Conservation (phyloP, 169 alveolate species). For the Perkinsus marinus region DNA sequence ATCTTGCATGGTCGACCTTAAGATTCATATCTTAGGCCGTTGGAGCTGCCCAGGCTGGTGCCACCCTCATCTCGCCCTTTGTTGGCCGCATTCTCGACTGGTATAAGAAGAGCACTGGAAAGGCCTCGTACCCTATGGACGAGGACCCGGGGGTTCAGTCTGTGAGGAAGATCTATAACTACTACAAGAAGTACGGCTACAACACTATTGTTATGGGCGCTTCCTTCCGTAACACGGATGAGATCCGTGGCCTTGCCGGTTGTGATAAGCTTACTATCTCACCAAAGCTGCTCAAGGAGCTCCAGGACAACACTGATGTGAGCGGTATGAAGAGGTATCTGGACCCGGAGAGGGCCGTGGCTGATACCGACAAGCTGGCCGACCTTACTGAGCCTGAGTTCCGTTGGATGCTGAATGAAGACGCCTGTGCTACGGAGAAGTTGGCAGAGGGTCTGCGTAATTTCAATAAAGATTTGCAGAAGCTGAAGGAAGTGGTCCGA, state of each 20-base stretch:
- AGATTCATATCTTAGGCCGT: conserved; percentile 37
- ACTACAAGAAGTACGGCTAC: conserved; percentile 45
- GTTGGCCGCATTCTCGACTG: conserved; percentile 70
- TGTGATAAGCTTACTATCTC: conserved; percentile 67
- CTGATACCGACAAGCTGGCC: not conserved
- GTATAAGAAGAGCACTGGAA: conserved; percentile 35
- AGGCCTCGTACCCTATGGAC: conserved; percentile 15
- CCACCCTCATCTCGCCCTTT: conserved; percentile 58
- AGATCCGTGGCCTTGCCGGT: conserved; percentile 53
- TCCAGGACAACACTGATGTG: not conserved
- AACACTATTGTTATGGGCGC: conserved; percentile 69
- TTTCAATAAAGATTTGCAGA: conserved; percentile 43
- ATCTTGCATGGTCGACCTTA: not conserved
- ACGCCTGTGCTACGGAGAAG: conserved; percentile 62
- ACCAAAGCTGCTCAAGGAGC: conserved; percentile 51
- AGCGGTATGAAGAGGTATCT: not conserved
- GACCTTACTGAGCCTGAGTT: not conserved
- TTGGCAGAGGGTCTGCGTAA: conserved; percentile 60
- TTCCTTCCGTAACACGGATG: conserved; percentile 54
- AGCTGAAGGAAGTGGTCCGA: conserved; percentile 30
- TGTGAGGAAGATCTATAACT: conserved; percentile 46
- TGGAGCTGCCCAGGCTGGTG: conserved; percentile 69
- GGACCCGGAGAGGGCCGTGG: not conserved
- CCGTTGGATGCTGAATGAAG: conserved; percentile 48
- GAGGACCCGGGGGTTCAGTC: conserved; percentile 63